These are phyloP conservation scores for Plenodomus biglobosus DNA, from an alignment of 2,329 filamentous ascomycete genomes.

Conservation along the genomic window DNA sequence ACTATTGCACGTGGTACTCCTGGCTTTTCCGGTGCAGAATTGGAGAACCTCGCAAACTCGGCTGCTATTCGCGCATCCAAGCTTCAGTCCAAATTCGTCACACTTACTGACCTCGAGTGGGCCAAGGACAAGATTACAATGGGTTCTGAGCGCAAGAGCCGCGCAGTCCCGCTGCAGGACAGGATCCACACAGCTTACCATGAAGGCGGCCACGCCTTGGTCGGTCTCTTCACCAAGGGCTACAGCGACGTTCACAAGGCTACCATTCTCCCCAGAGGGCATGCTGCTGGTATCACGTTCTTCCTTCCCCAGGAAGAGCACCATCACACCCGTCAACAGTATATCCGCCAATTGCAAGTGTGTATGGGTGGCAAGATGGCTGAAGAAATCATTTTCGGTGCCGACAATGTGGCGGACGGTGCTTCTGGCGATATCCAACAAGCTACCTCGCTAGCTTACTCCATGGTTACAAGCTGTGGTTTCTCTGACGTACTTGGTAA, in stretches of 20 bases:
- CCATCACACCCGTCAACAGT: conserved; percentile 75
- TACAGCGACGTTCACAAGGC: conserved; percentile 89
- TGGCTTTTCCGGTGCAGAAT: conserved; percentile 90
- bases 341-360: conserved; percentile 76
- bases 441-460: conserved; percentile 80
- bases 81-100: conserved; percentile 73
- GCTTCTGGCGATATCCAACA: conserved; percentile 78
- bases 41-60: conserved; percentile 96
- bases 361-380: conserved; percentile 84
- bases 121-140: conserved; percentile 98
- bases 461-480: conserved; percentile 84
- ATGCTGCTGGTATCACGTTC: conserved; percentile 81
- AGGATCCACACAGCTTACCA: conserved; percentile 96
- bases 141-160: conserved; percentile 88
- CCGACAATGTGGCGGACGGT: conserved; percentile 88
- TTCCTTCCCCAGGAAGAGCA: conserved; percentile 91
- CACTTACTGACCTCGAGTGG: conserved; percentile 86
- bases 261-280: conserved; percentile 90
- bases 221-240: conserved; percentile 77
- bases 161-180: conserved; percentile 89
- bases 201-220: conserved; percentile 92
- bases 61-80: conserved; percentile 94
- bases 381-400: conserved; percentile 87
- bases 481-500: conserved; percentile 89
- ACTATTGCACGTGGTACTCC: conserved; percentile 84